Percentiles rank a stretch among this genome's conserved stretches.
phyloP scores from a whole-genome alignment of 2,329 filamentous ascomycete species.

The Daldinia sp. region DNA sequence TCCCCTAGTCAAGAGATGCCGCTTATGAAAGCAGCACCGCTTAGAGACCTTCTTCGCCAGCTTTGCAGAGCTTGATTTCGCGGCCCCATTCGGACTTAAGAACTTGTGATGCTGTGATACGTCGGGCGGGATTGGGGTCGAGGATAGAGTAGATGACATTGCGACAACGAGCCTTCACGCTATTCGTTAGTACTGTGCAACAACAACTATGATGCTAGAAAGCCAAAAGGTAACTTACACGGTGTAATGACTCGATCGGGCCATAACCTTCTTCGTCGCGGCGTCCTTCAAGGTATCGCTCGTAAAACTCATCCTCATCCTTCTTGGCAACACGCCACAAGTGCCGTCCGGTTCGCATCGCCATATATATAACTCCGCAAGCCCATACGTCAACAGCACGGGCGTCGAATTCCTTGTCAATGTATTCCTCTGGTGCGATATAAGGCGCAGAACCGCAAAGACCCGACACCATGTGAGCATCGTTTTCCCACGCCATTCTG shows the following conservation, averaged over 20 bases:
- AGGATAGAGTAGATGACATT: conserved; percentile 99
- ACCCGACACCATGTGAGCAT: conserved; percentile 97
- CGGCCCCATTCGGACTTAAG: conserved; percentile 99
- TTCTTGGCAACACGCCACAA: conserved; percentile 97
- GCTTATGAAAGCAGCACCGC: conserved; percentile 17
- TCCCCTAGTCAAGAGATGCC: conserved; percentile 21
- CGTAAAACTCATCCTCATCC: conserved; percentile 97
- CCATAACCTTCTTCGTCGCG: conserved; percentile 96
- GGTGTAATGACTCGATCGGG: conserved; percentile 93
- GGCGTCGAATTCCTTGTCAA: conserved; percentile 95
- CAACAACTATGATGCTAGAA: neutral
- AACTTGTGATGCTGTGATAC: conserved; percentile 95
- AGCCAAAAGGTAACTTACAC: conserved; percentile 71
- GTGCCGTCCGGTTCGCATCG: conserved; percentile 96
- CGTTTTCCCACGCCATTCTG: conserved; percentile 99
- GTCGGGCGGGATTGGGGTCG: conserved; percentile 90
- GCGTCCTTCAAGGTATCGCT: conserved; percentile 90
- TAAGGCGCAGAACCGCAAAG: conserved; percentile 97
- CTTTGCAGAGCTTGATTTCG: conserved; percentile 96
- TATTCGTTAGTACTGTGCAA: conserved; percentile 43
- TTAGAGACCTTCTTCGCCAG: conserved; percentile 93
- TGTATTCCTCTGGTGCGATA: conserved; percentile 96
- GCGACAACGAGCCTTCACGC: conserved; percentile 86
- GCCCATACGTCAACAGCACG: conserved; percentile 99
- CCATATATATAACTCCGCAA: conserved; percentile 99